phyloP scores from a whole-genome alignment of 345 rosid species.

The Pistacia atlantica region DNA sequence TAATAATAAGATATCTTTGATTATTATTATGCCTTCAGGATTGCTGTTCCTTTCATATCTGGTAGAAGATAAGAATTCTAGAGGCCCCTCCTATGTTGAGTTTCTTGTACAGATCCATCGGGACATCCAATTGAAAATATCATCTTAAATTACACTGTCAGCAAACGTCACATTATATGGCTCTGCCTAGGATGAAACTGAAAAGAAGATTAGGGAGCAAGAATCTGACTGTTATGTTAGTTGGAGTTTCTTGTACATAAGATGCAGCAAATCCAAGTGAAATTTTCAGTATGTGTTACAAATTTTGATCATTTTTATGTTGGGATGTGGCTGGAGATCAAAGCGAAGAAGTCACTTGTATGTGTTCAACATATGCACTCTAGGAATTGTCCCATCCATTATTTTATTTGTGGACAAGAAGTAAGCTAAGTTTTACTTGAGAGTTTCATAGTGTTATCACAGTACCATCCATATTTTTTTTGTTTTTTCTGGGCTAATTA shows the following conservation, averaged over 20 bases:
- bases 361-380: neutral
- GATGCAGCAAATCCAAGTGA: neutral
- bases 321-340: neutral
- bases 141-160: neutral
- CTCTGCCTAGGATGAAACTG: neutral
- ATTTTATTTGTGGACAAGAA: too few species aligned
- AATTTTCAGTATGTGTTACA: neutral
- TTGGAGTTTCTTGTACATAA: neutral
- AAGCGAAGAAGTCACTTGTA: neutral
- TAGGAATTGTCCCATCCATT: neutral
- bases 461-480: neutral
- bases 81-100: constrained; percentile 77
- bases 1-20: neutral
- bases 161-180: neutral
- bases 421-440: too few species aligned
- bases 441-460: neutral
- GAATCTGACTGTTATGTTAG: neutral
- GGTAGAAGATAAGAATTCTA: constrained; percentile 73
- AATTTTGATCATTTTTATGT: neutral
- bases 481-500: too few species aligned
- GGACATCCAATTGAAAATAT: constrained; percentile 78
- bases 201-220: neutral
- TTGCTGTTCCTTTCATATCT: constrained; percentile 64
- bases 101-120: constrained; percentile 83
- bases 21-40: constrained; percentile 36